These are phyloP conservation scores for Cornus controversa DNA, from an alignment of 148 eudicot species.

Conservation along the genomic window DNA sequence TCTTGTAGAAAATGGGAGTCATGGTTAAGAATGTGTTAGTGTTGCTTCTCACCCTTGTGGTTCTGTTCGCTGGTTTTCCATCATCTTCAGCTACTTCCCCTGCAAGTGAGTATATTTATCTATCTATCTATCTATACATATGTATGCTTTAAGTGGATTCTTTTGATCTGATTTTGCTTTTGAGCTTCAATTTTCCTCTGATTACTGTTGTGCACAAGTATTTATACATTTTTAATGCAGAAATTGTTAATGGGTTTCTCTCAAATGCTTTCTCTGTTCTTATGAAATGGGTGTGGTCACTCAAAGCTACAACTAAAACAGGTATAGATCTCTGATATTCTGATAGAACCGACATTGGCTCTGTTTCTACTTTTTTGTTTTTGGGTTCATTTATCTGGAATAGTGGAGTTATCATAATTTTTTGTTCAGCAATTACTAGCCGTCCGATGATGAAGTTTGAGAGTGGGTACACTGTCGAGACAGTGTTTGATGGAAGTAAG, in stretches of 20 bases:
- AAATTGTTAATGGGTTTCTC: constrained; percentile 72
- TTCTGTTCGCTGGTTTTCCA: constrained; percentile 49
- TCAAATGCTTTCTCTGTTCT: constrained; percentile 60
- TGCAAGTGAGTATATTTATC: constrained; percentile 52
- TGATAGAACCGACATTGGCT: not conserved
- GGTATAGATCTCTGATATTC: constrained; percentile 40
- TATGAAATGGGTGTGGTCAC: constrained; percentile 89
- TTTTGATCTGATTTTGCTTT: not conserved
- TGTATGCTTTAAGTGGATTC: too few species aligned
- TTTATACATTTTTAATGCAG: constrained; percentile 38
- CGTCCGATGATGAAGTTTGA: constrained; percentile 95
- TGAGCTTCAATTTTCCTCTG: constrained; percentile 1
- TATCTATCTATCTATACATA: too few species aligned
- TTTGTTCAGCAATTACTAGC: constrained; percentile 61
- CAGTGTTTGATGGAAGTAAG: constrained; percentile 98
- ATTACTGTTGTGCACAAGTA: too few species aligned
- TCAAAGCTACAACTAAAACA: constrained; percentile 81
- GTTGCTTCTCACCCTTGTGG: constrained; percentile 31
- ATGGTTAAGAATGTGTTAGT: constrained; percentile 33
- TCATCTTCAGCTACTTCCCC: constrained; percentile 65
- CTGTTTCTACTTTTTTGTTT: not conserved
- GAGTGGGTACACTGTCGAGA: constrained; percentile 90
- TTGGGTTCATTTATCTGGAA: constrained; percentile 1
- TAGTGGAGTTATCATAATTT: constrained; percentile 15
- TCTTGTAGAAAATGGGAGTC: constrained; percentile 24